A percentile compares a stretch with the other conserved stretches of the same genome.
Conservation (phyloP, 2,329 filamentous ascomycete species). For the Chalaropsis thielavioides region DNA sequence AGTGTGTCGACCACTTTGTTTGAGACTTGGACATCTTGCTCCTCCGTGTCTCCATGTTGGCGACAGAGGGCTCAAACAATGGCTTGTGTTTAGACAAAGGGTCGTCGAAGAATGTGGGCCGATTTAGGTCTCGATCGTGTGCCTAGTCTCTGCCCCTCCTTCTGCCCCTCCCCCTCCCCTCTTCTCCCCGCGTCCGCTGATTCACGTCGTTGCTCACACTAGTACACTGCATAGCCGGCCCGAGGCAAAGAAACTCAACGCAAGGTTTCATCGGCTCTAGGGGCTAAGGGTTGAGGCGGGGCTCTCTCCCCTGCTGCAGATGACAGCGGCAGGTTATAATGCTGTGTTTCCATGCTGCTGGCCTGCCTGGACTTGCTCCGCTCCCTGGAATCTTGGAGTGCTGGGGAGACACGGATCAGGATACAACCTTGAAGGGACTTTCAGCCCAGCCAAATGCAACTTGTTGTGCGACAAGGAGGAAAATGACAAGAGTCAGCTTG, state of each 20-base stretch:
- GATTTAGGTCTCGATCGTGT: slow-evolving; percentile 1
- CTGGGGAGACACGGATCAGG: not conserved
- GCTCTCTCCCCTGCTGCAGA: not conserved
- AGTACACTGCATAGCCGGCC: not conserved
- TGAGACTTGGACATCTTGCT: not conserved
- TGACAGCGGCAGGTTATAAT: not conserved
- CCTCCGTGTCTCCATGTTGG: not conserved
- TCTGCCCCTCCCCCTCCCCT: not conserved
- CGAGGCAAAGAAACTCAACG: not conserved
- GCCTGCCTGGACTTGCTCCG: not conserved
- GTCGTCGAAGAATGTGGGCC: not conserved
- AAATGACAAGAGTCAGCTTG: not conserved
- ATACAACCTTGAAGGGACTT: not conserved
- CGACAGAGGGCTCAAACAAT: not conserved
- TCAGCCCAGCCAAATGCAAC: not conserved
- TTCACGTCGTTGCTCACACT: not conserved
- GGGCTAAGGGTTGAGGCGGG: not conserved
- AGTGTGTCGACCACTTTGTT: not conserved
- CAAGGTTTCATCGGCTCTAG: not conserved
- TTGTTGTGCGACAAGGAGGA: not conserved
- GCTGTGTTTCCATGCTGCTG: not conserved
- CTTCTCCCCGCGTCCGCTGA: not conserved
- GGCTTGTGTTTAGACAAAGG: not conserved
- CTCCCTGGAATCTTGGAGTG: not conserved
- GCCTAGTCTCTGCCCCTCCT: not conserved